Percentiles rank a stretch among this genome's conserved stretches.
phyloP scores from a whole-genome alignment of 371 early-diverging fungal genomes.

The Racocetra persica region DNA sequence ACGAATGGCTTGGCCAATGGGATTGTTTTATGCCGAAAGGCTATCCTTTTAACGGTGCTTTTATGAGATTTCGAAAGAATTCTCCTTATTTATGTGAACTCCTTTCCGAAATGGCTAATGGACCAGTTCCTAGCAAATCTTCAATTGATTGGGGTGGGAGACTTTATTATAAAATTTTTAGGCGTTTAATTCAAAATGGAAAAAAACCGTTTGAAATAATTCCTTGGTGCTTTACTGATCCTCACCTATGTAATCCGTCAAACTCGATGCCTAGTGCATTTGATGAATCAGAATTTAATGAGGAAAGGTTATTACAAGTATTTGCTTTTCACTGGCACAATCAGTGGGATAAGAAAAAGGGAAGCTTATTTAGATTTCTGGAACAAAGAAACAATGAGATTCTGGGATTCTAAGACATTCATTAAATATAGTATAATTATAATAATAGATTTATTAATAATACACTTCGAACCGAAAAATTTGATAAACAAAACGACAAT shows the following conservation, averaged over 20 bases:
- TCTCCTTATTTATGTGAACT: slow-evolving; percentile 64
- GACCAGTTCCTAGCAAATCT: slow-evolving; percentile 56
- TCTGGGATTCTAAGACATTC: not conserved
- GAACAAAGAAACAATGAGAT: slow-evolving; percentile 45
- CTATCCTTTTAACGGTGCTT: slow-evolving; percentile 63
- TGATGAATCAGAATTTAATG: slow-evolving; percentile 54
- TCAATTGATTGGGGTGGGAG: slow-evolving; percentile 63
- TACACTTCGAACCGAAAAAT: no score
- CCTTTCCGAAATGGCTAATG: slow-evolving; percentile 59
- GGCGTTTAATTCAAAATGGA: slow-evolving; percentile 57
- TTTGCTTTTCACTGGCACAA: slow-evolving; percentile 68
- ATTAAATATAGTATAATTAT: no score
- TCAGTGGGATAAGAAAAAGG: slow-evolving; percentile 62
- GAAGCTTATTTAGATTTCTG: slow-evolving; percentile 57
- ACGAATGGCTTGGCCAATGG: slow-evolving; percentile 64
- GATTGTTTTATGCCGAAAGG: slow-evolving; percentile 61
- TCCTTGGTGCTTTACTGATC: slow-evolving; percentile 65
- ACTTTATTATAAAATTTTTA: slow-evolving; percentile 60
- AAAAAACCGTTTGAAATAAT: slow-evolving; percentile 58
- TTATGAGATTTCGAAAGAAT: slow-evolving; percentile 59
- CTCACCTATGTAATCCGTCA: slow-evolving; percentile 57
- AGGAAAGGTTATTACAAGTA: slow-evolving; percentile 54
- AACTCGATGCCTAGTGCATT: slow-evolving; percentile 65
- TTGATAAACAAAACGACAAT: no score
- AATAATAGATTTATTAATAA: no score